Percentiles rank a stretch among this genome's conserved stretches.
Conservation (phyloP, 75 land plant species). For the Azolla pinnata region DNA sequence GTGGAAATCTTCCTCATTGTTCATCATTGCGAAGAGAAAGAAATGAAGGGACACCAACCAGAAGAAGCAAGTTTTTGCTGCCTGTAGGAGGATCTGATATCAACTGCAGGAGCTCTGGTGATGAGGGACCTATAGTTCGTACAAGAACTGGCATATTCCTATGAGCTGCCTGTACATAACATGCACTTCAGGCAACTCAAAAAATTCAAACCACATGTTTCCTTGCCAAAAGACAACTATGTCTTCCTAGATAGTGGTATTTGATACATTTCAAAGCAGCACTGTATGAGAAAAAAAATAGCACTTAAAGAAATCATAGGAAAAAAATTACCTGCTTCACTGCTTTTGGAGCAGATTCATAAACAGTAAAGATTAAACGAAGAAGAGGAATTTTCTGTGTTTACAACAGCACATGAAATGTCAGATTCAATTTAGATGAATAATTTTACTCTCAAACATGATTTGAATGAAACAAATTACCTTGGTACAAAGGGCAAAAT, state of each 20-base stretch:
- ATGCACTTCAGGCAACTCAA: not conserved
- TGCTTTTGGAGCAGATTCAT: constrained; percentile 38
- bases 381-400: constrained; percentile 88
- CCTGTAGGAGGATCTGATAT: constrained; percentile 85
- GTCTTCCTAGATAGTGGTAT: too few species aligned
- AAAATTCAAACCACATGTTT: not conserved
- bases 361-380: constrained; percentile 58
- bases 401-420: not conserved
- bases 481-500: constrained; percentile 96
- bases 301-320: too few species aligned
- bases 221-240: too few species aligned
- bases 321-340: constrained; percentile 93
- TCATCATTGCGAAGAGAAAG: too few species aligned
- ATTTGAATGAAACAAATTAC: constrained; percentile 19
- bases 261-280: too few species aligned
- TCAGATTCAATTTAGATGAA: not conserved
- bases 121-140: constrained; percentile 65
- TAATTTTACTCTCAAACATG: not conserved
- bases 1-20: too few species aligned
- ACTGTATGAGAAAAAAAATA: too few species aligned
- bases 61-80: constrained; percentile 63
- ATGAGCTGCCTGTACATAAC: constrained; percentile 61
- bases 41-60: constrained; percentile 29
- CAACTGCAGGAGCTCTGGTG: constrained; percentile 62
- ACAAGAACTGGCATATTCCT: constrained; percentile 72